A percentile compares a stretch with the other conserved stretches of the same genome.
These are phyloP conservation scores for Leptographium procerum DNA, from an alignment of 2,329 filamentous ascomycete species.

Conservation along the genomic window DNA sequence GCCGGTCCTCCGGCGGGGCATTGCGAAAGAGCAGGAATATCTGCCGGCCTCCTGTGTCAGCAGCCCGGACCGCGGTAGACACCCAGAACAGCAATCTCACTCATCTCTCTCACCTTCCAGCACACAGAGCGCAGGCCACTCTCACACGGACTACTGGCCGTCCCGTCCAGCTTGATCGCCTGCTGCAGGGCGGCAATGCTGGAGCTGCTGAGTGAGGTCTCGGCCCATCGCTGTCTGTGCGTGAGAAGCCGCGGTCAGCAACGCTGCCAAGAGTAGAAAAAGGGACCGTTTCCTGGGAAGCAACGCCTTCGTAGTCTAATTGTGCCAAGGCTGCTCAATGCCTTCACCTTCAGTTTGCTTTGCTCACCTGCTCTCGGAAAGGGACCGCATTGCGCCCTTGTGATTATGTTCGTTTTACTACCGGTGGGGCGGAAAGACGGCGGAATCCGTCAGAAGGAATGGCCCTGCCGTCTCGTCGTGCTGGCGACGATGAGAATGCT, in stretches of 20 bases:
- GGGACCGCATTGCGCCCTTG: neutral
- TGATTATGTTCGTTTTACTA: neutral
- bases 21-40: slow-evolving; percentile 70
- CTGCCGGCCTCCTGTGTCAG: slow-evolving; percentile 27
- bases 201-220: slow-evolving; percentile 45
- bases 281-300: no score
- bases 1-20: slow-evolving; percentile 56
- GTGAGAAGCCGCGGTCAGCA: no score
- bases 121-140: slow-evolving; percentile 73
- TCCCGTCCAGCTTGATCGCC: slow-evolving; percentile 49
- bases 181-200: slow-evolving; percentile 51
- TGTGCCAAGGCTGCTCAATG: no score
- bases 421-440: neutral
- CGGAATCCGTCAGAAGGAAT: neutral
- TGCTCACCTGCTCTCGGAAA: slow-evolving; percentile 1
- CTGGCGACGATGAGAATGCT: neutral
- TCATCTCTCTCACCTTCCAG: slow-evolving; percentile 59
- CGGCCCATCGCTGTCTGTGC: slow-evolving; percentile 54
- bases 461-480: neutral
- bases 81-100: no score
- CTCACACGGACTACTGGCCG: slow-evolving; percentile 53
- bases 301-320: no score
- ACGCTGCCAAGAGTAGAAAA: neutral
- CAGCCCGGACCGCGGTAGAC: no score
- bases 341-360: no score